Evolutionary conservation across 164 flowering plant species (phyloP), one percentile per base, ranked within the genome.

Genomic region (Piper betle): DNA sequence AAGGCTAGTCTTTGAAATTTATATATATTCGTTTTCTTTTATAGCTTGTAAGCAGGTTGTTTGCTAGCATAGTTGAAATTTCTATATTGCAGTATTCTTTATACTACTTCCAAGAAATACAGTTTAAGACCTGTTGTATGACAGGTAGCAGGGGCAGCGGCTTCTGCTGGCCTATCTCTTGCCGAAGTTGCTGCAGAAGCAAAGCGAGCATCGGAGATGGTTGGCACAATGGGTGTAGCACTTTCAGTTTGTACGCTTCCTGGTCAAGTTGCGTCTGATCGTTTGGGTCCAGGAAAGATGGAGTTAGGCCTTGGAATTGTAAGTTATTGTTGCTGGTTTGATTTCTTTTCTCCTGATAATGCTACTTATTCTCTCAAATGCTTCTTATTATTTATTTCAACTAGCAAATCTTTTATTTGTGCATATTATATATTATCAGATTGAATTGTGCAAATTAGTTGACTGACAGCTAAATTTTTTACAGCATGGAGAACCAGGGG

Each of bases 401-500:
- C 46, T 42, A 46, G 50, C 15, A 46, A 15, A 46, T 46, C 50
- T 15, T 46, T 9, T 46, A 46, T 2, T 46, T 25, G 33, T 25
- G 33, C 33, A 25, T 25, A 25, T 25, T 25, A 10, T 46, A 9
- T 5, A 46, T 46, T 10, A 10, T 46, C 12, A 15, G 15, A 10
- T 5, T 46, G 11, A 46, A 46, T 46, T 46, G 15, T 15, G 15
- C 15, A 46, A 6, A 10, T 46, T 46, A 46, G 12, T 25, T 7
- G 3, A 38, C 33, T 7, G 33, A 38, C 58, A 55, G 33, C 39
- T 13, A 12, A 25, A 5, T 55, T 38, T 62, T 38, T 81, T 66
- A 62, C 84, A 93, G 98, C 97, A 93, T 80, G 97, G 98, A 39
- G 98, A 93, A 73, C 92, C 96, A 65, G 98, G 98, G 70, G 96